Evolutionary conservation across 805 yeast species (phyloP).

Genomic region (Blastobotrys attinorum): DNA sequence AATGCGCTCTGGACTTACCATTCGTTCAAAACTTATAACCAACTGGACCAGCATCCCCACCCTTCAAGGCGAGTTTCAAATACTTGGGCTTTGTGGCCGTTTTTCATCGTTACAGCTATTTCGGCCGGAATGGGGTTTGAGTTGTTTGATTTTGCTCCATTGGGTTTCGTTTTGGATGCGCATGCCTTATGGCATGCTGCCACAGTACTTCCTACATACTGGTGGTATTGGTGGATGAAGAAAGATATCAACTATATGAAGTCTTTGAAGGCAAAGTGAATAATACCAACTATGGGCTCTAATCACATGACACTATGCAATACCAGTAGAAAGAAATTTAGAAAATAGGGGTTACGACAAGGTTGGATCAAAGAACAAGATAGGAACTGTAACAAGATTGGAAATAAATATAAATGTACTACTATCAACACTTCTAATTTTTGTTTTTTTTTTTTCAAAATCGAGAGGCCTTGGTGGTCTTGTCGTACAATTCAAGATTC

Average conservation of each 20-base stretch:
- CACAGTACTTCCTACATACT: slow-evolving; percentile 73
- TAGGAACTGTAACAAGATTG: no score
- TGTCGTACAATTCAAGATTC: slow-evolving; percentile 56
- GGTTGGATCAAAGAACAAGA: no score
- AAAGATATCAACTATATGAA: slow-evolving; percentile 22
- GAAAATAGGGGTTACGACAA: no score
- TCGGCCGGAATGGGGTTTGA: slow-evolving; percentile 80
- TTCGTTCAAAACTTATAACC: slow-evolving; percentile 22
- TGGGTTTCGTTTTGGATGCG: slow-evolving; percentile 68
- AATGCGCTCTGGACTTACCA: slow-evolving; percentile 45
- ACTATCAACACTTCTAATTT: no score
- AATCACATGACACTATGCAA: no score
- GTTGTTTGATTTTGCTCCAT: slow-evolving; percentile 78
- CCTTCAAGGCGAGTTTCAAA: neutral
- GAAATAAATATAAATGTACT: no score
- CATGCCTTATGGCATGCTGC: slow-evolving; percentile 92
- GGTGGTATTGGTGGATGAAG: slow-evolving; percentile 53
- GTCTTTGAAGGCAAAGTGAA: slow-evolving; percentile 7
- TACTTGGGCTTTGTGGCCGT: slow-evolving; percentile 44
- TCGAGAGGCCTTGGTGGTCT: slow-evolving; percentile 17
- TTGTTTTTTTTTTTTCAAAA: no score
- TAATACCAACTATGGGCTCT: no score
- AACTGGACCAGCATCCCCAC: neutral
- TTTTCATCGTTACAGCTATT: slow-evolving; percentile 44
- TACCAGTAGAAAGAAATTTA: no score